Percentiles rank a stretch among this genome's conserved stretches.
Evolutionary conservation across 257 asterid genomes (phyloP).

Genomic region (Osmanthus fragrans): DNA sequence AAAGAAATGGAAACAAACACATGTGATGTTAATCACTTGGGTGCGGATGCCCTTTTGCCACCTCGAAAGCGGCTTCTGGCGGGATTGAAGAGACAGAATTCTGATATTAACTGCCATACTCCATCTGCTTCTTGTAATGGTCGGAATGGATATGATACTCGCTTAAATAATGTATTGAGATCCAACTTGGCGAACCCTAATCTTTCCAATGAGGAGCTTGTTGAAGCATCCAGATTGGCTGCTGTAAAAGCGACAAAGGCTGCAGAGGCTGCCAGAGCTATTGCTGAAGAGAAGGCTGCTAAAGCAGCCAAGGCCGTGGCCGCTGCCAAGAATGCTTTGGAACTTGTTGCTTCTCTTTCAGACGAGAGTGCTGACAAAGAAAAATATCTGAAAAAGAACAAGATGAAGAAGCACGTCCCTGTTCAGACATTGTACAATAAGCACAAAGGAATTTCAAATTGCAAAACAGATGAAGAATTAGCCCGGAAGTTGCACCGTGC

Average conservation of each 20-base stretch:
- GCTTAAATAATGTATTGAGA: constrained; percentile 37
- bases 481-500: constrained; percentile 33
- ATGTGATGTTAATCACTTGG: constrained; percentile 47
- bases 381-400: constrained; percentile 27
- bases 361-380: constrained; percentile 29
- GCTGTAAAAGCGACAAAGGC: constrained; percentile 45
- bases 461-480: constrained; percentile 33
- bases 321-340: constrained; percentile 51
- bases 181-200: constrained; percentile 35
- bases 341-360: constrained; percentile 32
- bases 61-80: constrained; percentile 55
- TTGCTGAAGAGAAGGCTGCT: constrained; percentile 53
- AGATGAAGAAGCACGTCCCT: constrained; percentile 32
- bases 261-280: constrained; percentile 45
- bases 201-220: constrained; percentile 41
- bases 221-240: constrained; percentile 40
- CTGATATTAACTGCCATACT: constrained; percentile 35
- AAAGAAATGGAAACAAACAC: constrained; percentile 43
- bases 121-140: constrained; percentile 19
- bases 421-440: constrained; percentile 32
- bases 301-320: constrained; percentile 52
- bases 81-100: constrained; percentile 48
- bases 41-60: constrained; percentile 53
- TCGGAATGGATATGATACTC: constrained; percentile 31
- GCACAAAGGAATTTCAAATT: constrained; percentile 23